A percentile compares a stretch with the other conserved stretches of the same genome.
Evolutionary conservation across 306 rosid species (phyloP).

Genomic region (Mucuna pruriens): DNA sequence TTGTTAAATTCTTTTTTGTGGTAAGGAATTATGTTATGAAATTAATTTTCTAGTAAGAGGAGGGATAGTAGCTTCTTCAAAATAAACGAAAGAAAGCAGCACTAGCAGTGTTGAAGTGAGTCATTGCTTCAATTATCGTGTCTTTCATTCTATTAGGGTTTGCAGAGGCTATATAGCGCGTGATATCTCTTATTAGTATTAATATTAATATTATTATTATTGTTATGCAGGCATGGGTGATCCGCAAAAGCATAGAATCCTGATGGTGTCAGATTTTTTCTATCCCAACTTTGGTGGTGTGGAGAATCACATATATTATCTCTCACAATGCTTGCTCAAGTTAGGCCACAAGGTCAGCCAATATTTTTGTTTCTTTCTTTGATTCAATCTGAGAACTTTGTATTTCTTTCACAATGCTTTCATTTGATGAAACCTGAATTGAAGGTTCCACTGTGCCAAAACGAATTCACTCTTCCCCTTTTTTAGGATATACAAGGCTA

Average conservation of each 20-base stretch:
- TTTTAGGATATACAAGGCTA: not conserved
- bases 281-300: slow-evolving; percentile 96
- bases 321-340: slow-evolving; percentile 84
- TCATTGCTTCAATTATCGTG: not conserved
- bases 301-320: slow-evolving; percentile 84
- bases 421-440: not conserved
- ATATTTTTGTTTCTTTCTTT: not conserved
- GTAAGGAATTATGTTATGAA: too few relatives aligned
- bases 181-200: not conserved
- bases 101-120: not conserved
- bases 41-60: too few relatives aligned
- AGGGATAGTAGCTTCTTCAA: too few relatives aligned
- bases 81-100: too few relatives aligned
- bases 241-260: slow-evolving; percentile 59
- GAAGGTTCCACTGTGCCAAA: not conserved
- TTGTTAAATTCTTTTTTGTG: too few relatives aligned
- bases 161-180: not conserved
- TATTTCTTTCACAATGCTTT: not conserved
- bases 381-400: not conserved
- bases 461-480: not conserved
- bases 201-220: not conserved
- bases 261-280: slow-evolving; percentile 95
- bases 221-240: slow-evolving; percentile 51
- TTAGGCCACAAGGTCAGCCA: slow-evolving; percentile 88
- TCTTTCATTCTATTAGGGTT: slow-evolving; percentile 10